Base-by-base conservation (phyloP, 2,329 filamentous ascomycete genomes). In the Chaetomiaceae sp. region DNA sequence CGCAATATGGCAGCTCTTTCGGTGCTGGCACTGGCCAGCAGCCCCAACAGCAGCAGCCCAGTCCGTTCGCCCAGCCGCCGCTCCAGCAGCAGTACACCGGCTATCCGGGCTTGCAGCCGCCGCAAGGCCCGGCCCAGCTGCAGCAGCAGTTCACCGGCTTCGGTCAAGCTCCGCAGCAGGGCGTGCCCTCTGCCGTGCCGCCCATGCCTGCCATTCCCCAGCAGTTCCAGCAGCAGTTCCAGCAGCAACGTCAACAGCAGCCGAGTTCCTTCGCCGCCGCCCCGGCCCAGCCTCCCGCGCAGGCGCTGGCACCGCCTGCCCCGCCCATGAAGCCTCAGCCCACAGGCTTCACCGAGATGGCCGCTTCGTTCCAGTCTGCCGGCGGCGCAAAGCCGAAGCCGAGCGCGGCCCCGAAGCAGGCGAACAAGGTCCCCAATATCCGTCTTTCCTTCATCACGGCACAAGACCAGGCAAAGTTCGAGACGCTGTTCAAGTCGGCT, bases 401-500 rank as follows among this genome's bases (percentile, higher is more conserved):
- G 20, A 67, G 70, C 52, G 63, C 71, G 49, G 64, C 71, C 7
- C 66, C 71, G 47, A 81, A 79, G 59, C 65, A 73, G 35, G 69
- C 75, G 11, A 83, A 78, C 57, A 93, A 86, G 70, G 96, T 98
- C 47, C 93, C 93, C 22, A 97, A 86, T 63, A 94, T 97, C 55
- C 79, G 93, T 40, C 71, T 98, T 51, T 95, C 90, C 3, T 98
- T 98, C 65, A 95, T 98, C 61, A 96, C 91, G 3, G 90, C 88
- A 20, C 81, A 85, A 60, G 93, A 98, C 63, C 93, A 98, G 68
- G 79, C 88, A 60, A 96, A 95, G 69, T 98, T 98, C 59, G 93
- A 98, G 72, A 93, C 93, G 47, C 71, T 98, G 34, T 98, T 98
- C 74, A 96, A 93, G 70, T 95, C 90, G 45, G 91, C 93, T 12